Percentiles rank a stretch among this genome's conserved stretches.
Evolutionary conservation across 306 rosid species (phyloP).

Genomic region (Lupinus albus): DNA sequence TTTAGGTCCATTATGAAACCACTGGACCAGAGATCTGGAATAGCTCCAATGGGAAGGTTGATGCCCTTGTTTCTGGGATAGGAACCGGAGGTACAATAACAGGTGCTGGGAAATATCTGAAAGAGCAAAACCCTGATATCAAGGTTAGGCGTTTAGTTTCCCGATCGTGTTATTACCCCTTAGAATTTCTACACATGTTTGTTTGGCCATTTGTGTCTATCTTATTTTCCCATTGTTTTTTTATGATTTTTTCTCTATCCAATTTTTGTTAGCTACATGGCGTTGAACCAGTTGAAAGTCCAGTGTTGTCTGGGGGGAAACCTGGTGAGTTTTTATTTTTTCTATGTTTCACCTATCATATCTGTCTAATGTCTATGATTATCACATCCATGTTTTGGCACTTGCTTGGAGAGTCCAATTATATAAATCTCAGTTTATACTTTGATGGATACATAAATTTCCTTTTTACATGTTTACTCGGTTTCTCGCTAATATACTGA

Average conservation of each 20-base stretch:
- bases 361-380: too few relatives aligned
- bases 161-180: not conserved
- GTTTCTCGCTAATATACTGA: not conserved
- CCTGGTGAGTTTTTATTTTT: conserved; percentile 66
- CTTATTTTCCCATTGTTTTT: not conserved
- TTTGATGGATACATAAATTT: conserved; percentile 1
- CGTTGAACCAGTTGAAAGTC: conserved; percentile 88
- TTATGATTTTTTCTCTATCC: not conserved
- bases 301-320: conserved; percentile 82
- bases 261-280: conserved; percentile 59
- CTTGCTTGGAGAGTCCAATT: not conserved
- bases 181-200: not conserved
- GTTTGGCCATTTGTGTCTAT: not conserved
- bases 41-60: conserved; percentile 71
- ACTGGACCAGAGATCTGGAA: conserved; percentile 97
- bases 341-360: too few relatives aligned
- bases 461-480: not conserved
- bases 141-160: conserved; percentile 57
- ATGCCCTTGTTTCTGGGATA: conserved; percentile 87
- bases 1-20: conserved; percentile 84
- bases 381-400: not conserved
- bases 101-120: conserved; percentile 83
- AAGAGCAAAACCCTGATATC: conserved; percentile 78
- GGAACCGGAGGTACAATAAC: conserved; percentile 96
- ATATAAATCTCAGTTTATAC: not conserved